Base-by-base conservation (phyloP, 176 grass and related monocot genomes). In the Triticum urartu region DNA sequence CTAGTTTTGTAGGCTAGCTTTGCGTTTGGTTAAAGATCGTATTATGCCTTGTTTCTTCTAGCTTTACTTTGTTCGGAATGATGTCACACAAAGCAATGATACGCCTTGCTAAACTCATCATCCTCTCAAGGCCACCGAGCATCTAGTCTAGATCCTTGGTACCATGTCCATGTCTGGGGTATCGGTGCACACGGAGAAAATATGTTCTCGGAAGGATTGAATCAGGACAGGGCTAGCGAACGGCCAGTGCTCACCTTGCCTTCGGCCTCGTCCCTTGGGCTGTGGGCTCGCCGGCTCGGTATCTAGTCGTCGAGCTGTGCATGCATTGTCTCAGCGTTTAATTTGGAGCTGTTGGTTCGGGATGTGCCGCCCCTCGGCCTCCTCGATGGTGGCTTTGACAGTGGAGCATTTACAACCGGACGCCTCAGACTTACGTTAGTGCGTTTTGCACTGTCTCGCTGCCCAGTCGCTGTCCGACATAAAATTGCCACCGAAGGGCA, bases 1-100 rank as follows among this genome's bases (percentile, higher is more conserved):
- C 79, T 86, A 81, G 39, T 87, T 87, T 80, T 77, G 84, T 87
- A 89, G 80, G 87, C 76, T 84, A 80, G 68, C 70, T 59, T 86
- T 87, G 50, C 43, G 61, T 89, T 72, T 68, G 78, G 79, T 81
- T 77, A 11, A 68, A 75, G 32, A 56, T 63, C 18, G 9, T 20
- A 15, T 86, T 13, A 21, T 86, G 38, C 56, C 63, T 36, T 65
- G 66, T 10, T 25, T 21, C 9, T 4, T 14, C 30, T 33, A 35
- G 26, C 7, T 13, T 68, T 43, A 4, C 30, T 54, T 70, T 4
- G 5, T 62, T 14, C 0, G 5, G 45, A 59, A n/a, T 72, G 21
- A 33, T 52, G 14, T 52, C 25, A 5, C 48, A 76, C 45, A 21
- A 59, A 59, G 56, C 56, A 59, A 59, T 18, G 14, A 17, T 6